Conservation (phyloP, 2,329 filamentous ascomycete genomes). For the Talaromyces albobiverticillius region DNA sequence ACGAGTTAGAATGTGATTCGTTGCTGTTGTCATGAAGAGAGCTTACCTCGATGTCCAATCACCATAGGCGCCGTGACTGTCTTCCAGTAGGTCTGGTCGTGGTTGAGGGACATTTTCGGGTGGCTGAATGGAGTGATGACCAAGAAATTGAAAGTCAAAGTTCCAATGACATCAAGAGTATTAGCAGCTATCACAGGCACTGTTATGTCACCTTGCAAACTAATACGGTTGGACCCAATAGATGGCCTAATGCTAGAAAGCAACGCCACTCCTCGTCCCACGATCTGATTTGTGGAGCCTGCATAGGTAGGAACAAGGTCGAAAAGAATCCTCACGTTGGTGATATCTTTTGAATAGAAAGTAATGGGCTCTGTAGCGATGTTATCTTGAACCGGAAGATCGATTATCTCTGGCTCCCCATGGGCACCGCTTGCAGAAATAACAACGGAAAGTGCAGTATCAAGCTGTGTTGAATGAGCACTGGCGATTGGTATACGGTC, state of each 20-base stretch:
- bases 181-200: constrained; percentile 84
- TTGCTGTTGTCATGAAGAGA: not conserved
- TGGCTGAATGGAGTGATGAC: constrained; percentile 93
- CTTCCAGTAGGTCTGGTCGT: constrained; percentile 91
- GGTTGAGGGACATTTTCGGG: constrained; percentile 84
- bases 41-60: constrained; percentile 60
- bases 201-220: constrained; percentile 84
- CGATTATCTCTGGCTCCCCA: constrained; percentile 84
- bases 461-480: constrained; percentile 87
- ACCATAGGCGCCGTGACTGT: constrained; percentile 85
- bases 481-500: constrained; percentile 84
- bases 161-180: constrained; percentile 84
- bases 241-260: constrained; percentile 81
- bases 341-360: constrained; percentile 74
- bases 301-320: constrained; percentile 96
- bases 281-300: constrained; percentile 72
- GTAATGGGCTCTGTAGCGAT: constrained; percentile 90
- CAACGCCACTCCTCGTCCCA: constrained; percentile 84
- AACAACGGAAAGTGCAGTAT: constrained; percentile 88
- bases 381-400: constrained; percentile 90
- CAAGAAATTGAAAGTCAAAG: constrained; percentile 94
- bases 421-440: constrained; percentile 80
- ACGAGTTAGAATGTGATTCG: constrained; percentile 28
- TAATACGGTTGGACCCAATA: constrained; percentile 82
- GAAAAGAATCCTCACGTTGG: constrained; percentile 84